phyloP scores from a whole-genome alignment of 352 stramenopile species.

The Phytophthora syringae region DNA sequence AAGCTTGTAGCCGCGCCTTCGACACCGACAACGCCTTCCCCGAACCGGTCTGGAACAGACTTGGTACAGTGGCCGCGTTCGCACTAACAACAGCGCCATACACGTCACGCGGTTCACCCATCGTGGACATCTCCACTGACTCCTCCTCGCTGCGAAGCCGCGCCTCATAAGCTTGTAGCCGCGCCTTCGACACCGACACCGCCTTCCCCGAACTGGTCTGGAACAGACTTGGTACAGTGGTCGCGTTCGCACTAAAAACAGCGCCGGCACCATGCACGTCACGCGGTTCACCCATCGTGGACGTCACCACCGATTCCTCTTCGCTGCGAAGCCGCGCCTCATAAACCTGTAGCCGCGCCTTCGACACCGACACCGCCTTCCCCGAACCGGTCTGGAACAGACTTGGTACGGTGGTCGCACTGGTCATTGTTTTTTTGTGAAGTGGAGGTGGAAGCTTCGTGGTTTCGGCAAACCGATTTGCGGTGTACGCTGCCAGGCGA shows the following conservation, averaged over 20 bases:
- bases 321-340: not conserved
- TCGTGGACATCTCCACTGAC: not conserved
- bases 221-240: not conserved
- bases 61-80: not conserved
- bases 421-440: not conserved
- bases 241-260: not conserved
- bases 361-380: not conserved
- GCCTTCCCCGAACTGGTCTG: constrained; percentile 4
- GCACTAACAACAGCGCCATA: not conserved
- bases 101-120: not conserved
- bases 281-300: not conserved
- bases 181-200: constrained; percentile 23
- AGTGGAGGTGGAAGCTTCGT: not conserved
- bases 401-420: not conserved
- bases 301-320: not conserved
- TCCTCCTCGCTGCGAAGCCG: constrained; percentile 5
- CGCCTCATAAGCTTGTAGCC: constrained; percentile 22
- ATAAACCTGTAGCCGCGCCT: not conserved
- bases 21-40: not conserved
- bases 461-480: not conserved
- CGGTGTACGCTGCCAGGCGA: not conserved
- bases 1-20: not conserved
- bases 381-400: not conserved
- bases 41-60: not conserved
- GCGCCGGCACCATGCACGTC: not conserved